Evolutionary conservation across 2,329 filamentous ascomycete genomes (phyloP), one percentile per base, ranked within the genome.

Genomic region (Penicillium frequentans): DNA sequence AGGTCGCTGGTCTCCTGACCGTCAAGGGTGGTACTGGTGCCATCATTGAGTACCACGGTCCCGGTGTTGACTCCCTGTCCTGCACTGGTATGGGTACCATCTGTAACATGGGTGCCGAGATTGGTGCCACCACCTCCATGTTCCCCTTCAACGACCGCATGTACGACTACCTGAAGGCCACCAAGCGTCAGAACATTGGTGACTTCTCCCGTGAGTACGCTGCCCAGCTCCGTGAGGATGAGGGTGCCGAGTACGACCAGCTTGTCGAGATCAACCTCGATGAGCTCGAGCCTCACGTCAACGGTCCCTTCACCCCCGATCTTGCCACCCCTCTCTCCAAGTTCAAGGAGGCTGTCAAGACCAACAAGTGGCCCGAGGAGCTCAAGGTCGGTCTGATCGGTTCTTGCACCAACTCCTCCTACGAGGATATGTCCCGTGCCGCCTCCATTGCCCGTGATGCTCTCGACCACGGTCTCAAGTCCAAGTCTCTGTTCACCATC

Each of bases 331-430:
- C 95, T 5, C 79, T 99, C 54, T 97, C 93, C 49, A 84, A 88
- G 70, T 99, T 99, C 80, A 91, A 92, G 71, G 84, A 90, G 57
- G 87, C 89, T 2, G 91, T 97, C 23, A 83, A 89, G 75, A 83
- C 89, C 67, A 91, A 97, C 75, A 81, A 89, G 50, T 99, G 95
- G 95, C 95, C 95, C 2, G 85, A 90, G 71, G 91, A 88, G 61
- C 89, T 99, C 60, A 95, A 92, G 13, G 93, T 95, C 26, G 93
- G 93, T 51, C 84, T 99, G 54, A 99, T 99, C 71, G 95, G 95
- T 59, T 96, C 92, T 79, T 99, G 95, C 82, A 99, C 95, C 50
- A 99, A 99, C 83, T 96, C 91, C 75, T 98, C 95, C 2, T 99
- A 98, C 75, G 90, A 97, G 77, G 95, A 99, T 73, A 99, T 99